Evolutionary conservation across 1,139 yeast species (phyloP).

Genomic region (Yamadazyma buinensis): DNA sequence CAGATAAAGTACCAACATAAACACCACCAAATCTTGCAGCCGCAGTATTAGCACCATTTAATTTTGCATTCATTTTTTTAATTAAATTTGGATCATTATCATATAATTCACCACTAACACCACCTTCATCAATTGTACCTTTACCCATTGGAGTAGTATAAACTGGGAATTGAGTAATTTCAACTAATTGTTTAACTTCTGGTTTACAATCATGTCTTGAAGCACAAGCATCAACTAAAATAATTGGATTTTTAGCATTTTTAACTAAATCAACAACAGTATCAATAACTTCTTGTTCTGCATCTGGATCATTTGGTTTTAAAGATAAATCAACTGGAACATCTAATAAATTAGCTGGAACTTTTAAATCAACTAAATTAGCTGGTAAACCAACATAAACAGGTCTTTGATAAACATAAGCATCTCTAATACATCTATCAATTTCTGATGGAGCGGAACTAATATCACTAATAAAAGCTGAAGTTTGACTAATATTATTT

Average conservation of each 20-base stretch:
- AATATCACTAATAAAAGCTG: slow-evolving; percentile 60
- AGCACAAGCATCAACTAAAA: slow-evolving; percentile 86
- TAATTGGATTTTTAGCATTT: slow-evolving; percentile 63
- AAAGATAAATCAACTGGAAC: slow-evolving; percentile 63
- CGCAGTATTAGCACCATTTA: slow-evolving; percentile 19
- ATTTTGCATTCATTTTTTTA: slow-evolving; percentile 22
- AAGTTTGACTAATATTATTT: slow-evolving; percentile 61
- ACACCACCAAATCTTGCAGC: slow-evolving; percentile 81
- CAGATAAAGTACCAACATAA: slow-evolving; percentile 76
- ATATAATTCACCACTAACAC: slow-evolving; percentile 25
- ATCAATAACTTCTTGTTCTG: slow-evolving; percentile 70
- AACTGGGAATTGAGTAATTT: slow-evolving; percentile 74
- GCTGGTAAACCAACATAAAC: slow-evolving; percentile 83
- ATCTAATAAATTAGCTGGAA: slow-evolving; percentile 53
- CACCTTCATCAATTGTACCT: slow-evolving; percentile 68
- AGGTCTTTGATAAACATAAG: slow-evolving; percentile 73
- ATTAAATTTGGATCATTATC: slow-evolving; percentile 26
- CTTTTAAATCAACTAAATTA: slow-evolving; percentile 65
- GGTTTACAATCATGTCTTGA: slow-evolving; percentile 66
- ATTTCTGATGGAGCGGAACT: slow-evolving; percentile 62
- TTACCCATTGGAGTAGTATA: slow-evolving; percentile 92
- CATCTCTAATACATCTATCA: slow-evolving; percentile 71
- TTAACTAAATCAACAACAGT: slow-evolving; percentile 49
- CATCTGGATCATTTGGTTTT: slow-evolving; percentile 61
- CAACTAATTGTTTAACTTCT: slow-evolving; percentile 62